Percentiles rank a stretch among this genome's conserved stretches.
These are phyloP conservation scores for Butyriboletus loyo DNA, from an alignment of 768 basidiomycete genomes.

Conservation along the genomic window DNA sequence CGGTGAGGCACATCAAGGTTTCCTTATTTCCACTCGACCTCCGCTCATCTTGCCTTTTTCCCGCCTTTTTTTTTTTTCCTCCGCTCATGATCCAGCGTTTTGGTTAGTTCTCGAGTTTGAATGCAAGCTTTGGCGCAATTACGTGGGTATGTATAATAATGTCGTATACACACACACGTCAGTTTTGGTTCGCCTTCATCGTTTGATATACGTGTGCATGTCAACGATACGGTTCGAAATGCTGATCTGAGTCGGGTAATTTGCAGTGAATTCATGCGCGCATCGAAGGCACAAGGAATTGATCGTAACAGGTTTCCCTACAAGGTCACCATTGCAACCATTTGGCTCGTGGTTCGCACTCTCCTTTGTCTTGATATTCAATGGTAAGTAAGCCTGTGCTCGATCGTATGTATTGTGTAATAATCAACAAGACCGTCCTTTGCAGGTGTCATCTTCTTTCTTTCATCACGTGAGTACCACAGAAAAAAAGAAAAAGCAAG, in stretches of 20 bases:
- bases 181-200: constrained; percentile 2
- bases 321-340: constrained; percentile 61
- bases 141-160: constrained; percentile 37
- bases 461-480: not conserved
- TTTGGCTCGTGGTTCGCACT: constrained; percentile 62
- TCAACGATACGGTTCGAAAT: constrained; percentile 1
- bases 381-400: constrained; percentile 33
- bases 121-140: constrained; percentile 31
- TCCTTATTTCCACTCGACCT: constrained; percentile 21
- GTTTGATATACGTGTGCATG: constrained; percentile 4
- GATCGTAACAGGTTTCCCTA: constrained; percentile 44
- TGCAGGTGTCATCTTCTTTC: too few species aligned
- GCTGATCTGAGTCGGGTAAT: too few species aligned
- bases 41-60: constrained; percentile 11
- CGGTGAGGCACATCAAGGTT: constrained; percentile 35
- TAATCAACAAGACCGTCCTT: too few species aligned
- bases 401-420: constrained; percentile 8
- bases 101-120: constrained; percentile 29
- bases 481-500: too few species aligned
- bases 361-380: constrained; percentile 54
- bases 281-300: constrained; percentile 36
- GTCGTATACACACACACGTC: constrained; percentile 29
- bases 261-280: constrained; percentile 20
- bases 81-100: constrained; percentile 15
- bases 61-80: not conserved